Evolutionary conservation across 257 asterid genomes (phyloP), one percentile per base, ranked within the genome.

Genomic region (Lycium ferocissimum): DNA sequence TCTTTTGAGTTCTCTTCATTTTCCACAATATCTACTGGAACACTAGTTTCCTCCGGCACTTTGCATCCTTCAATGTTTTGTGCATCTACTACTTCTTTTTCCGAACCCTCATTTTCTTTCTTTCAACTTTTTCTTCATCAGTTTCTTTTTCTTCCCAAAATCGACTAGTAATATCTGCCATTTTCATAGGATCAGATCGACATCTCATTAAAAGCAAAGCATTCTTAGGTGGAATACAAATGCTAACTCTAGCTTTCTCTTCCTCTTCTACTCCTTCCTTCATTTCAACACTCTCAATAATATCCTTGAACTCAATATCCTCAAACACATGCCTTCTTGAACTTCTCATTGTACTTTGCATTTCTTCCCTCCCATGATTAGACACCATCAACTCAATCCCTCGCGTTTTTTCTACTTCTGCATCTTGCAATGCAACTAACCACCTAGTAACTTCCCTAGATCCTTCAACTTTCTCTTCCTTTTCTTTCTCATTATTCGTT

Each of bases 121-220:
- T 58, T n/a, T n/a, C n/a, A n/a, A n/a, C n/a, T n/a, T n/a, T n/a
- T n/a, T n/a, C n/a, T n/a, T n/a, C n/a, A n/a, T n/a, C n/a, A n/a
- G n/a, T n/a, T n/a, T n/a, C n/a, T n/a, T n/a, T 75, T 58, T 18
- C 65, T 58, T 94, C 99, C 91, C 97, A 94, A 79, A 90, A 91
- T 9, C 93, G 86, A 86, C 87, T 90, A 9, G 94, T 85, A 3
- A 97, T 94, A 85, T 91, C 87, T 2, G 98, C 97, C 94, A 97
- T 93, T 87, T 95, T 93, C 90, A 92, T 90, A 3, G 99, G 99
- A 91, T 97, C 98, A 83, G 99, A 97, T 92, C 98, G 92, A 87
- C 98, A 97, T 85, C 99, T 90, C 99, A 97, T 97, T 83, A 97
- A 75, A 83, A 97, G 82, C 17, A 97, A 94, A 67, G 99, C 99